phyloP scores from a whole-genome alignment of 73 alveolate genomes.

The Paramecium caudatum region DNA sequence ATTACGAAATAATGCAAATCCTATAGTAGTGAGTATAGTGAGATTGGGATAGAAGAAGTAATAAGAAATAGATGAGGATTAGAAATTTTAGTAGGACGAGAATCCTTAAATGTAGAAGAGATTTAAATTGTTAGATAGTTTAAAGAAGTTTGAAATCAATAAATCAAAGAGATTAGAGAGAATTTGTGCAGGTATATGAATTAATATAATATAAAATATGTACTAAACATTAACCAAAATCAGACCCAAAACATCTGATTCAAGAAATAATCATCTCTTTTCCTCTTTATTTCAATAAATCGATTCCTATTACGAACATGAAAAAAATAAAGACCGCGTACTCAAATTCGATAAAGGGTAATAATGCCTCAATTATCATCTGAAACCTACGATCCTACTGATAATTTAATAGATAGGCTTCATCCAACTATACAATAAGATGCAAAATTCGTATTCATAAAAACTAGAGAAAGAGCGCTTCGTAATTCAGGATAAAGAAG shows the following conservation, averaged over 20 bases:
- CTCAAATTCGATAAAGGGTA: not conserved
- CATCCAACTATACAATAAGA: not conserved
- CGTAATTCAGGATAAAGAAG: not conserved
- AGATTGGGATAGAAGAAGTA: not conserved
- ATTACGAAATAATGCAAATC: not conserved
- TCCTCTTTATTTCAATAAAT: not conserved
- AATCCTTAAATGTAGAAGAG: not conserved
- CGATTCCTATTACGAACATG: not conserved
- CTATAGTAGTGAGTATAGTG: not conserved
- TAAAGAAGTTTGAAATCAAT: not conserved
- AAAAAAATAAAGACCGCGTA: not conserved
- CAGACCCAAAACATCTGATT: not conserved
- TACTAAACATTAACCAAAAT: not conserved
- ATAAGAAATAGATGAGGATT: not conserved
- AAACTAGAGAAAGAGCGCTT: not conserved
- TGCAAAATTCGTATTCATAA: constrained; percentile 24
- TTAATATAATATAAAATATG: not conserved
- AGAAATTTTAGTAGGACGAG: not conserved
- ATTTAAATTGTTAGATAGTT: not conserved
- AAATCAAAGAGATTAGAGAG: not conserved
- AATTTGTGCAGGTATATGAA: not conserved
- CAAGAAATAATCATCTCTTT: not conserved
- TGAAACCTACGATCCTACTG: constrained; percentile 21
- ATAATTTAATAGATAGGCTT: not conserved
- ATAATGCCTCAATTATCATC: not conserved